phyloP scores from a whole-genome alignment of 371 early-diverging fungal genomes.

The Mortierella sp. region DNA sequence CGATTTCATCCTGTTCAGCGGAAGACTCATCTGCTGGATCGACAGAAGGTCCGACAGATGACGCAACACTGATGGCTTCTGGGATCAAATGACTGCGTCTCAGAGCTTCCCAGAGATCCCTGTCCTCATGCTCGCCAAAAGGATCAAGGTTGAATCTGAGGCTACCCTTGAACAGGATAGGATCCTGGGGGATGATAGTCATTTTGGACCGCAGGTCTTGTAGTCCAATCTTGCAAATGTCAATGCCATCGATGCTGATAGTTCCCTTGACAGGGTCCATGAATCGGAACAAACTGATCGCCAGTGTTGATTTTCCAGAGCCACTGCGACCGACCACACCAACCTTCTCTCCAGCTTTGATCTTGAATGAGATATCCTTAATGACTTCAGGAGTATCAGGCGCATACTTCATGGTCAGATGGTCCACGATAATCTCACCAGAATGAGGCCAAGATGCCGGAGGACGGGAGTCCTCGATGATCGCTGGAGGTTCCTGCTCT shows the following conservation, averaged over 20 bases:
- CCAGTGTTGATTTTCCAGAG: constrained; percentile 77
- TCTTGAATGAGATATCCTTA: constrained; percentile 68
- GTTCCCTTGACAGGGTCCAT: constrained; percentile 74
- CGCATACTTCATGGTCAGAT: constrained; percentile 74
- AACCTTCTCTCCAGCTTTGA: constrained; percentile 60
- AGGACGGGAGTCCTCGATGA: constrained; percentile 34
- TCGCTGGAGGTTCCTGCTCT: constrained; percentile 55
- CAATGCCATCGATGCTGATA: constrained; percentile 80
- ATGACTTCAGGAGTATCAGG: constrained; percentile 75
- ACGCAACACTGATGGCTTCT: constrained; percentile 81
- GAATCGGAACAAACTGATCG: constrained; percentile 75
- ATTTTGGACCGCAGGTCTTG: constrained; percentile 71
- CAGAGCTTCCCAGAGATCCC: constrained; percentile 70
- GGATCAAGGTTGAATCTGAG: constrained; percentile 80
- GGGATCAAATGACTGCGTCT: constrained; percentile 65
- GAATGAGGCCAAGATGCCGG: constrained; percentile 80
- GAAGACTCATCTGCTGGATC: too few relatives aligned
- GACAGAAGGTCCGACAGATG: too few relatives aligned
- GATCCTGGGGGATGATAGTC: constrained; percentile 86
- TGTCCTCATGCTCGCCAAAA: constrained; percentile 48
- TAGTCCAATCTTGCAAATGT: constrained; percentile 76
- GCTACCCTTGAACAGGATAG: constrained; percentile 79
- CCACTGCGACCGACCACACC: constrained; percentile 81
- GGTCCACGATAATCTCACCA: constrained; percentile 58
- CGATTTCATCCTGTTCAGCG: too few relatives aligned